Evolutionary conservation across 208 protist genomes (phyloP).

Genomic region (Wallacemonas sp.): DNA sequence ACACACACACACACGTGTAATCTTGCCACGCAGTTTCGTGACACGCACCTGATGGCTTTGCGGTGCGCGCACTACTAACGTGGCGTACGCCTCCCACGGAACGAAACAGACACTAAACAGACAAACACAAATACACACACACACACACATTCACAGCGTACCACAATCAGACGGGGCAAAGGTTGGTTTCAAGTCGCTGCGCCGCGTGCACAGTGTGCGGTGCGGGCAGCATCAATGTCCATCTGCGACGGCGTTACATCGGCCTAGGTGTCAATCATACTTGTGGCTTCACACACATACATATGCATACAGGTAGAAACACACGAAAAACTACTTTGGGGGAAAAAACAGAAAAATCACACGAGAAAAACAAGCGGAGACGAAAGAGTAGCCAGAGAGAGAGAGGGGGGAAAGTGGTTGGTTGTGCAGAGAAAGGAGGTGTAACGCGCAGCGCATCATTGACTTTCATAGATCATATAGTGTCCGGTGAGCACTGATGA

Average conservation of each 20-base stretch:
- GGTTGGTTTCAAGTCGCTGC: too few relatives aligned
- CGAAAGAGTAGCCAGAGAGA: neutral
- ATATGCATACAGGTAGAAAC: neutral
- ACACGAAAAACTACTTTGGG: neutral
- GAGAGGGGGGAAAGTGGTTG: neutral
- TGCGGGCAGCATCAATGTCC: slow-evolving; percentile 13
- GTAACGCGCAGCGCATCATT: too few relatives aligned
- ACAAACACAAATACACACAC: neutral
- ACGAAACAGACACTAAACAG: neutral
- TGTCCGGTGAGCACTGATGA: too few relatives aligned
- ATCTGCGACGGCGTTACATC: slow-evolving; percentile 21
- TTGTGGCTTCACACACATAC: slow-evolving; percentile 5
- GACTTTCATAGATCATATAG: too few relatives aligned
- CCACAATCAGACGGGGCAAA: too few relatives aligned
- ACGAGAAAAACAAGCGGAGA: neutral
- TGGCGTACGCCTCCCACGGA: too few relatives aligned
- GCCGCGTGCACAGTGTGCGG: neutral
- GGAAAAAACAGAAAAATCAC: neutral
- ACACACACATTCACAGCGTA: too few relatives aligned
- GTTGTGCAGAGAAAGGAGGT: neutral
- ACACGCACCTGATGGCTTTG: slow-evolving; percentile 10
- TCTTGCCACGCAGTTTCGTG: slow-evolving; percentile 14
- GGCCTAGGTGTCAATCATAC: slow-evolving; percentile 19
- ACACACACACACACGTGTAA: too few relatives aligned
- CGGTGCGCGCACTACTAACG: slow-evolving; percentile 2